Base-by-base conservation (phyloP, 352 stramenopile genomes). In the Saprolegnia parasitica region DNA sequence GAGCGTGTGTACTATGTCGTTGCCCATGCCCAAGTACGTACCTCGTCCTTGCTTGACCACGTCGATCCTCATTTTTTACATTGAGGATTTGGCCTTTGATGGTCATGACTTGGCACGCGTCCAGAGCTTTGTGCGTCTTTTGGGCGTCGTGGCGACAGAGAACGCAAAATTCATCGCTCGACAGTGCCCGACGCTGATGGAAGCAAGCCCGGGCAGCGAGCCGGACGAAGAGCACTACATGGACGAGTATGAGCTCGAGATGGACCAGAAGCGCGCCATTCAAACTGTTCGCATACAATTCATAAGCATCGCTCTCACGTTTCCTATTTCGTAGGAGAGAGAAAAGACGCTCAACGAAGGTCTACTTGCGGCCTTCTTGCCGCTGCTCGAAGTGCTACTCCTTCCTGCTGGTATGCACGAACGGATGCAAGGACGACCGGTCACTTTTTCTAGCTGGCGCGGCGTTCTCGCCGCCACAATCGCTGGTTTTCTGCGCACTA, bases 321-420 rank as follows among this genome's bases (percentile, higher is more conserved):
- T 29, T 2, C 24, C 47, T 6, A 29, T 5, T 55, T 23, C 47
- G 24, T 60, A 60, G 52, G 52, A 60, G 52, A 15, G 52, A 16
- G 52, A 60, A 16, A 60, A 40, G 52, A 60, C 35, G 16, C 52
- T 60, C 35, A 60, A 60, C 35, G 52, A 60, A 60, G 52, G 52
- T 15, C 24, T 60, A 42, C 52, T 60, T 16, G 13, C 24, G 35
- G 52, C 52, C 16, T 60, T 60, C 35, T n/a, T 60, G 11, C 52
- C 52, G 35, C 35, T 60, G 10, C 35, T 60, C 3, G 52, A 55
- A 40, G 24, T 40, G 11, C 35, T 24, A 21, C 35, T 24, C 10
- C 4, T 40, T 24, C 52, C n/a, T 29, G 47, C n/a, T 55, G 47
- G 47, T 55, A 55, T 55, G 47, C 24, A 29, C 47, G 2, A 29